Evolutionary conservation across 2,329 filamentous ascomycete species (phyloP), one percentile per base, ranked within the genome.

Genomic region (Seiridium unicorne): DNA sequence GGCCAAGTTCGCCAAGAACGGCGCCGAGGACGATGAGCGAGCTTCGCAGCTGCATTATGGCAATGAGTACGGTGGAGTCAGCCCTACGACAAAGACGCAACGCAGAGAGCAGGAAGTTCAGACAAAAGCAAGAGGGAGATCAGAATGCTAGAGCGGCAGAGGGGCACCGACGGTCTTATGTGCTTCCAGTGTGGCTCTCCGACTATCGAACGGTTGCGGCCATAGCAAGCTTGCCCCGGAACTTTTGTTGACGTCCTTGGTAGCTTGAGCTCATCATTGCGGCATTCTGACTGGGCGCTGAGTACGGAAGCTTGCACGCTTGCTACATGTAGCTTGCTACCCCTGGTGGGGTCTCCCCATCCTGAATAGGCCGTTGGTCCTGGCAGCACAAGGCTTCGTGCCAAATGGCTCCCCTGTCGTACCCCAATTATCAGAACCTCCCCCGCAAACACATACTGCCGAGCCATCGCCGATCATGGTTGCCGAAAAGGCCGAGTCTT

Each of bases 21-120:
- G 71, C 65, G 44, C 66, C 65, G 8, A 66, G 61, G 35, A 69
- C 44, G 44, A 73, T 57, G 31, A 69, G 48, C 18, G 54, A 58
- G 47, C 58, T 67, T 26, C 42, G 60, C 47, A 66, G 42, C 55
- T 66, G 69, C 70, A 72, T 72, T 34, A 58, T 66, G 57, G n/a
- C 18, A 49, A 55, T n/a, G 32, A 7, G 31, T 32, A 36, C 49
- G 9, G n/a, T 40, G 49, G 47, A 36, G 11, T 53, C 49, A 53
- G 49, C 49, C 49, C 49, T 53, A 53, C 32, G 47, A 34, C 18
- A 26, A 26, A 26, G 18, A 26, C 18, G 18, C 18, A 26, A 26
- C 18, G 18, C 18, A 7, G 34, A 53, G 32, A 35, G 35, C 18
- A 26, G 18, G 18, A 26, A 26, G 18, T 26, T 26, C 32, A 9